These are phyloP conservation scores for Ogataea hybrid DNA, from an alignment of 1,139 yeast species.

Conservation along the genomic window DNA sequence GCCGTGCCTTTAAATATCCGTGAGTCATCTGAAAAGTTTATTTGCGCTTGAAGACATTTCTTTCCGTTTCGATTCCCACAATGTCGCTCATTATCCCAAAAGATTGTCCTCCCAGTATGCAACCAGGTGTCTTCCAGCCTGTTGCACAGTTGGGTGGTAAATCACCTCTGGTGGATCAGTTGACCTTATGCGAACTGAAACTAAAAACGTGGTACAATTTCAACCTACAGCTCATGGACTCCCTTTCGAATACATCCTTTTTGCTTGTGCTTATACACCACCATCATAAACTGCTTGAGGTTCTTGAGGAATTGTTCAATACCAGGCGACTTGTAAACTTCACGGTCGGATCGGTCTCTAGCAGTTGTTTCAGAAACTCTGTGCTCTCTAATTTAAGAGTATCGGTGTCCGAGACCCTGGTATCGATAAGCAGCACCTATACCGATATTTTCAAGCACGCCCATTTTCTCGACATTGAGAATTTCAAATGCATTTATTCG, in stretches of 20 bases:
- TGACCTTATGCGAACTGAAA: slow-evolving; percentile 10
- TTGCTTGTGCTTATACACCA: slow-evolving; percentile 11
- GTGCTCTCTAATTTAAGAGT: slow-evolving; percentile 7
- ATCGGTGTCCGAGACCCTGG: neutral
- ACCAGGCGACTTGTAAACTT: slow-evolving; percentile 10
- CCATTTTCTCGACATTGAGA: slow-evolving; percentile 11
- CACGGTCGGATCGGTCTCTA: slow-evolving; percentile 12
- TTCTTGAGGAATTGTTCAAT: slow-evolving; percentile 12
- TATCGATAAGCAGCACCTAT: slow-evolving; percentile 3
- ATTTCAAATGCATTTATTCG: slow-evolving; percentile 9
- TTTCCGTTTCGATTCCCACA: neutral
- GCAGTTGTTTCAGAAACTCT: slow-evolving; percentile 17
- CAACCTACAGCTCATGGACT: slow-evolving; percentile 15
- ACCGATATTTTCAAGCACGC: slow-evolving; percentile 14
- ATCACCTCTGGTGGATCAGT: slow-evolving; percentile 2
- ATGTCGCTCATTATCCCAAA: slow-evolving; percentile 3
- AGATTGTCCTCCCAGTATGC: neutral
- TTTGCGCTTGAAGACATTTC: neutral
- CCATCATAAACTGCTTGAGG: slow-evolving; percentile 9
- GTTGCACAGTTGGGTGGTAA: neutral
- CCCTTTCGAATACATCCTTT: slow-evolving; percentile 10
- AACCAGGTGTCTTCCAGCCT: no score
- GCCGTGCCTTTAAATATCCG: slow-evolving; percentile 3
- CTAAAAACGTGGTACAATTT: slow-evolving; percentile 19
- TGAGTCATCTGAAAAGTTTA: slow-evolving; percentile 4